Base-by-base conservation (phyloP, 169 alveolate species). In the Plasmodium vivax region DNA sequence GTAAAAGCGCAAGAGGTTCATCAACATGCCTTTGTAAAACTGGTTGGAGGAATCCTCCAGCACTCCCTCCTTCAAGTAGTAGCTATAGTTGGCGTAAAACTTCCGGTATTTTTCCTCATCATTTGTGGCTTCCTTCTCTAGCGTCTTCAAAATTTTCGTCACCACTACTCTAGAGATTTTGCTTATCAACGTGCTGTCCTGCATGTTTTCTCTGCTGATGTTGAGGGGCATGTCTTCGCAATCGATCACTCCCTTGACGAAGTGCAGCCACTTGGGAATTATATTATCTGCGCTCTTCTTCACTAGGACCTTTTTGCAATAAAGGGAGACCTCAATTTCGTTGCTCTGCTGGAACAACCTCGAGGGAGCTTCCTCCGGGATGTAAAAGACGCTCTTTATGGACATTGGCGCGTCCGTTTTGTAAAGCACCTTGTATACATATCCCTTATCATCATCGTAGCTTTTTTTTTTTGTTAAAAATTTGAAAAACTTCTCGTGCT, bases 181-280 rank as follows among this genome's bases (percentile, higher is more conserved):
- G 79, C 94, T 96, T 71, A 98, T 98, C 93, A 98, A 96, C n/a
- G 95, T 94, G 12, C 98, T 97, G 85, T 98, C 98, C 95, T 98
- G 98, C 97, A 98, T 98, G 81, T 96, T 97, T 93, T 99, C 99
- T 80, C 99, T 95, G 93, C 99, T 98, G 91, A 99, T 98, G 93
- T 98, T 98, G 80, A 99, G 96, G 5, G 99, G 99, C 87, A 99
- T 94, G 95, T 99, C 99, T 88, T 99, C 99, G 92, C 99, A 98
- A 93, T 99, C 99, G 10, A 99, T 99, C 43, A 99, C 99, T 8
- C 99, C 99, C 95, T 98, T 98, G 74, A 99, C 97, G 92, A 98
- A 99, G 97, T 99, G 98, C 72, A 99, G 95, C 99, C 99, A 99
- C 96, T 96, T 95, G 3, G 99, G 99, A 12, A 99, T 96, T 43